Evolutionary conservation across 345 rosid species (phyloP), one percentile per base, ranked within the genome.

Genomic region (Diplotaxis tenuifolia): DNA sequence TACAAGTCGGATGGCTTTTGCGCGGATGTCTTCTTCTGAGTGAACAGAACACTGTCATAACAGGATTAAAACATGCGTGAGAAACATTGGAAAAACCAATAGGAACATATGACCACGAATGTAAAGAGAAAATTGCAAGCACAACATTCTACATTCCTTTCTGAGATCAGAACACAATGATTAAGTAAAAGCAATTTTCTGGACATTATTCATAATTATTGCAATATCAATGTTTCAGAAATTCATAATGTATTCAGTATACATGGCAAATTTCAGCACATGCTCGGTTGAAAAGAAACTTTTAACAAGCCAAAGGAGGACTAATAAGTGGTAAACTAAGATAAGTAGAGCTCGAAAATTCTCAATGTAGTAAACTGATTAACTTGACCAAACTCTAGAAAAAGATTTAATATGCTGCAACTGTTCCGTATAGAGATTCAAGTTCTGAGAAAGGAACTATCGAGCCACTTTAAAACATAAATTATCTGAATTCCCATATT

Each of bases 1-100:
- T 72, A 95, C 99, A 89, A 95, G 88, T 67, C 97, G 87, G 60
- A 92, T 92, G 72, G 99, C 92, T 82, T 92, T 95, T 60, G 91
- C 88, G 65, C 97, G 89, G 67, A 92, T 84, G 45, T 90, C 96
- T 76, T 92, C 97, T 85, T 92, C 96, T 74, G 89, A 83, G 82
- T 95, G 96, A 75, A 88, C 84, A 82, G 97, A 86, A 88, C 93
- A 95, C 96, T 95, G 96, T 79, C 76, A 83, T 23, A 45, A 79
- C 22, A 27, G 71, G 65, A 76, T 32, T 56, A 73, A 69, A 45
- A 54, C 49, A 75, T 74, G 53, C 47, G 78, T 72, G 55, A 83
- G 25, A 38, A 70, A 78, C 67, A 69, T 36, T 67, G 54, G 22
- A 53, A 23, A 68, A 67, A 71, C 4, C 36, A n/a, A 14, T 42